Percentiles rank a stretch among this genome's conserved stretches.
Evolutionary conservation across 331 rosid species (phyloP).

Genomic region (Rosa hybrid): DNA sequence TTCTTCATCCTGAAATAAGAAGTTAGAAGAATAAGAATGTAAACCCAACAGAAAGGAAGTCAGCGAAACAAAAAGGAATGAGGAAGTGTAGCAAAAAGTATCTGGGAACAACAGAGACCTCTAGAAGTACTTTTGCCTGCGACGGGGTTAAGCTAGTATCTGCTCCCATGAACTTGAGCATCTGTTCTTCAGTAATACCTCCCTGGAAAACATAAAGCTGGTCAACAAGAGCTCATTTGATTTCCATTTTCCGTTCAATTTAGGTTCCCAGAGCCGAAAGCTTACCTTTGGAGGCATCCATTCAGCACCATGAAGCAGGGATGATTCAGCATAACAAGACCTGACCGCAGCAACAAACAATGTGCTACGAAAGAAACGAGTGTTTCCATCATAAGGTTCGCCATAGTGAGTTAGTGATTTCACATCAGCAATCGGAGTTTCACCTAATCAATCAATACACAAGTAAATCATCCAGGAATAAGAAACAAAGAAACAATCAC

Average conservation of each 20-base stretch:
- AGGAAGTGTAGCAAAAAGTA: slow-evolving; percentile 17
- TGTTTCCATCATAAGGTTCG: slow-evolving; percentile 95
- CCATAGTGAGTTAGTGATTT: slow-evolving; percentile 91
- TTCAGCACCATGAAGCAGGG: slow-evolving; percentile 90
- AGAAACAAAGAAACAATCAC: slow-evolving; percentile 9
- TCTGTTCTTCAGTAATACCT: slow-evolving; percentile 94
- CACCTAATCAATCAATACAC: slow-evolving; percentile 50
- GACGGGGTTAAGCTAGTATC: slow-evolving; percentile 61
- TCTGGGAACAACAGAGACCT: slow-evolving; percentile 50
- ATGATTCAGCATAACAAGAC: slow-evolving; percentile 86
- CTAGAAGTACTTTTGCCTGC: slow-evolving; percentile 77
- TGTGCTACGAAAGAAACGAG: slow-evolving; percentile 95
- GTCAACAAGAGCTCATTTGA: neutral
- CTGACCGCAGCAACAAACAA: slow-evolving; percentile 92
- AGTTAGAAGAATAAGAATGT: neutral
- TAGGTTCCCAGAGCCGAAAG: neutral
- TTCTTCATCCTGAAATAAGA: slow-evolving; percentile 70
- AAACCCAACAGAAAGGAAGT: neutral
- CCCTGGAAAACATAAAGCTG: slow-evolving; percentile 48
- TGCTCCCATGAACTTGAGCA: slow-evolving; percentile 96
- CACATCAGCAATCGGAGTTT: slow-evolving; percentile 82
- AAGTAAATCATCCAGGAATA: slow-evolving; percentile 27
- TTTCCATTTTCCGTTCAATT: neutral
- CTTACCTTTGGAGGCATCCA: slow-evolving; percentile 99
- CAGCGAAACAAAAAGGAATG: slow-evolving; percentile 12